Percentiles rank a stretch among this genome's conserved stretches.
These are phyloP conservation scores for Metarhizium anisopliae DNA, from an alignment of 2,329 filamentous ascomycete genomes.

Conservation along the genomic window DNA sequence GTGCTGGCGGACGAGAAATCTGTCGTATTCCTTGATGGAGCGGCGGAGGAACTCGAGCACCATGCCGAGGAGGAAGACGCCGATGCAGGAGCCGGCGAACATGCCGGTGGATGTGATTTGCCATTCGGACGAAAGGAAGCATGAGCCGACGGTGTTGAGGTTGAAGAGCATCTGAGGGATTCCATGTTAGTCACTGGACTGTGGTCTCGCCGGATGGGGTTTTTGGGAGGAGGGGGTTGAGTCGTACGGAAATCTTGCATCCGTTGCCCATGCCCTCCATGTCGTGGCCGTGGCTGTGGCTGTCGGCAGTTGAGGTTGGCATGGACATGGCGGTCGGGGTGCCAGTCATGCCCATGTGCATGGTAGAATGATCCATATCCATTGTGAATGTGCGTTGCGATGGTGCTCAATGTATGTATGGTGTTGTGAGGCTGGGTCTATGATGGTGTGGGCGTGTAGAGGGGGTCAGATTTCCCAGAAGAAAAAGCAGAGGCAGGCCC, in stretches of 20 bases:
- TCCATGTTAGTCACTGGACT: neutral
- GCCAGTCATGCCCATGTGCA: conserved; percentile 9
- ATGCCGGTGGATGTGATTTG: conserved; percentile 58
- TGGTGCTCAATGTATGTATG: neutral
- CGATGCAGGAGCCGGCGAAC: conserved; percentile 76
- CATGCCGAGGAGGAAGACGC: conserved; percentile 65
- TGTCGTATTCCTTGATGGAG: conserved; percentile 62
- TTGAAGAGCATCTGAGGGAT: conserved; percentile 65
- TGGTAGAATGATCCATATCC: conserved; percentile 10
- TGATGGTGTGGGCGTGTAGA: neutral
- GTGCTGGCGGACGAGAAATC: conserved; percentile 49
- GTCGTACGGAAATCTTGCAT: conserved; percentile 31
- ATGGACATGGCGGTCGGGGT: conserved; percentile 3
- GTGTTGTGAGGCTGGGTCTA: neutral
- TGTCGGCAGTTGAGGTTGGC: conserved; percentile 8
- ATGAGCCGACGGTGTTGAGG: conserved; percentile 63
- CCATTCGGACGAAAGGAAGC: conserved; percentile 62
- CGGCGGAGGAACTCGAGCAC: conserved; percentile 65
- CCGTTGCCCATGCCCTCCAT: conserved; percentile 18
- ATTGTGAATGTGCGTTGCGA: neutral
- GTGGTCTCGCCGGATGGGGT: neutral
- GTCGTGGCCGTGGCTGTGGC: conserved; percentile 4
- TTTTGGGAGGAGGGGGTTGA: neutral
- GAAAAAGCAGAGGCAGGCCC: no score
- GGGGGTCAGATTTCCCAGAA: no score